Evolutionary conservation across 805 yeast genomes (phyloP).

Genomic region (Monosporozyma aerobia): DNA sequence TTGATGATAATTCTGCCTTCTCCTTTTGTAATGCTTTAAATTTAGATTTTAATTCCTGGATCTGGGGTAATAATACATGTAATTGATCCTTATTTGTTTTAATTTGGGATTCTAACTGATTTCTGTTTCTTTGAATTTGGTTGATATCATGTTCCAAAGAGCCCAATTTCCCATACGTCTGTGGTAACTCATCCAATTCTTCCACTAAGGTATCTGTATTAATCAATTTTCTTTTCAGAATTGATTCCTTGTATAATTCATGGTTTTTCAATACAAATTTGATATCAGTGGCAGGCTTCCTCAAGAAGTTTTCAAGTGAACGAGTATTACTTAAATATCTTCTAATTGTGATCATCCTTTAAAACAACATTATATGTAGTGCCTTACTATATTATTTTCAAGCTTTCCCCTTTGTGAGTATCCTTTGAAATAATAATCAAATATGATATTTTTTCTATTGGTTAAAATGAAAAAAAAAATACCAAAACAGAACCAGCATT

Average conservation of each 20-base stretch:
- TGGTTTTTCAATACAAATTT: slow-evolving; percentile 15
- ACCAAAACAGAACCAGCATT: too few species aligned
- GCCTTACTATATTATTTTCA: not conserved
- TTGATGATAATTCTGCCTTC: slow-evolving; percentile 27
- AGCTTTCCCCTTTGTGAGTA: not conserved
- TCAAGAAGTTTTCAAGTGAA: slow-evolving; percentile 4
- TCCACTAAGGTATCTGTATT: slow-evolving; percentile 16
- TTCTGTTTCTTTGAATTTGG: slow-evolving; percentile 25
- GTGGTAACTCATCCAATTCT: slow-evolving; percentile 24
- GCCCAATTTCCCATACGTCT: slow-evolving; percentile 18
- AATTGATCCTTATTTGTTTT: slow-evolving; percentile 10
- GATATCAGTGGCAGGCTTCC: slow-evolving; percentile 25
- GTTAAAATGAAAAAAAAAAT: too few species aligned
- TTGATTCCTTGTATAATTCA: slow-evolving; percentile 17
- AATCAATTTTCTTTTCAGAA: slow-evolving; percentile 22
- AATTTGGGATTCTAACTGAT: slow-evolving; percentile 20
- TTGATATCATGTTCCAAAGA: slow-evolving; percentile 17
- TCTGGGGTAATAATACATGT: slow-evolving; percentile 4
- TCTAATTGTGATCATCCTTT: not conserved
- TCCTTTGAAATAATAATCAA: not conserved
- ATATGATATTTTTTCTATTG: too few species aligned
- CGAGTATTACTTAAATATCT: not conserved
- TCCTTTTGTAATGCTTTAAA: slow-evolving; percentile 15
- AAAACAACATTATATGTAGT: not conserved
- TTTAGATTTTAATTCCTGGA: slow-evolving; percentile 20